These are phyloP conservation scores for Brettanomyces naardenensis DNA, from an alignment of 805 yeast species.

Conservation along the genomic window DNA sequence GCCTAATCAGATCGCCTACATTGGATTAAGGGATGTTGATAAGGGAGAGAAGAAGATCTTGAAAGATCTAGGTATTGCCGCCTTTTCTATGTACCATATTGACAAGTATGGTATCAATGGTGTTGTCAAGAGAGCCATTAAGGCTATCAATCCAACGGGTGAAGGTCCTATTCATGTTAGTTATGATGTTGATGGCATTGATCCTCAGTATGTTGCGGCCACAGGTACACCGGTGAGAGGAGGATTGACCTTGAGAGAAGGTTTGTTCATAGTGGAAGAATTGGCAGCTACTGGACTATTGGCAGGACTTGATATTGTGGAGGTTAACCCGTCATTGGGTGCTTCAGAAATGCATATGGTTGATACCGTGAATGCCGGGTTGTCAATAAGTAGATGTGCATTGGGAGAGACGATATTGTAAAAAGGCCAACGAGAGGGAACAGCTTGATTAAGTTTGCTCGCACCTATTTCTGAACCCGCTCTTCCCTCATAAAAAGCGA, in stretches of 20 bases:
- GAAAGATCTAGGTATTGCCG: constrained; percentile 63
- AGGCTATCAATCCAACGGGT: constrained; percentile 64
- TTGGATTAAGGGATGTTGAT: constrained; percentile 93
- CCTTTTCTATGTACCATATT: constrained; percentile 92
- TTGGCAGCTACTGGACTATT: constrained; percentile 85
- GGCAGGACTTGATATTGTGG: constrained; percentile 85
- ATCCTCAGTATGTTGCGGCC: constrained; percentile 90
- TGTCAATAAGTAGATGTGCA: constrained; percentile 89
- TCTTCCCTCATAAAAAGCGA: background rate
- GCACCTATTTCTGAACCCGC: background rate
- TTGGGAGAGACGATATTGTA: constrained; percentile 81
- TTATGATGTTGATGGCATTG: constrained; percentile 95
- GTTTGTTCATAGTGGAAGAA: constrained; percentile 85
- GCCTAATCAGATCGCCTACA: constrained; percentile 73
- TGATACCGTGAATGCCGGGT: constrained; percentile 84
- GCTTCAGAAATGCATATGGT: constrained; percentile 64
- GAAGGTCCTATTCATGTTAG: constrained; percentile 76
- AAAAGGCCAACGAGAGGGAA: too few relatives aligned
- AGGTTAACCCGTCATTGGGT: constrained; percentile 85
- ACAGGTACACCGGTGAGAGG: constrained; percentile 98
- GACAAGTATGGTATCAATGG: constrained; percentile 89
- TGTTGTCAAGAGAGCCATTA: constrained; percentile 88
- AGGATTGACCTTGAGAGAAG: constrained; percentile 91
- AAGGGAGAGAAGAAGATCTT: constrained; percentile 72
- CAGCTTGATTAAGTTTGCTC: too few relatives aligned